Percentiles rank a stretch among this genome's conserved stretches.
phyloP scores from a whole-genome alignment of 2,329 filamentous ascomycete species.

The Colletotrichum paranaense region DNA sequence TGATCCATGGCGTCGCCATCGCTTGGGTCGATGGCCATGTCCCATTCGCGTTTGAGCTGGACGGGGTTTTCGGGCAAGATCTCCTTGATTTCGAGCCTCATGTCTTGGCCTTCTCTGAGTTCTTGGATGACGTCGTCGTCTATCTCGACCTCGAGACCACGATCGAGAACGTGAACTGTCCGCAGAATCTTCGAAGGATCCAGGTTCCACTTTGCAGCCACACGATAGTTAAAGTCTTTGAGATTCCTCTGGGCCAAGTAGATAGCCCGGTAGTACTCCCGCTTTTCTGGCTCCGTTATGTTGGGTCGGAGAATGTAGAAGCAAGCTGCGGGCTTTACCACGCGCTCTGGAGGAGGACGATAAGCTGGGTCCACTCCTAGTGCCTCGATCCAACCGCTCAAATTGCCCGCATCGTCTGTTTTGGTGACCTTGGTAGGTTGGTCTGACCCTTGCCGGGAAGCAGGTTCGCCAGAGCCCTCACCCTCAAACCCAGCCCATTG shows the following conservation, averaged over 20 bases:
- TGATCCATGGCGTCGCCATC: conserved; percentile 50
- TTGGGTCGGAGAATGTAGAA: conserved; percentile 80
- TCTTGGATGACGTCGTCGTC: conserved; percentile 91
- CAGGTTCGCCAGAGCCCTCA: conserved; percentile 60
- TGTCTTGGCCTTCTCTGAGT: conserved; percentile 90
- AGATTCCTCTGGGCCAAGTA: conserved; percentile 85
- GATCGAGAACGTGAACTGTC: conserved; percentile 77
- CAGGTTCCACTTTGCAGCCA: conserved; percentile 84
- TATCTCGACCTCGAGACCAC: conserved; percentile 84
- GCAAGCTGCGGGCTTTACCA: conserved; percentile 82
- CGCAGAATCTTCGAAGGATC: conserved; percentile 78
- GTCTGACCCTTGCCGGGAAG: conserved; percentile 59
- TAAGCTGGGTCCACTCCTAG: conserved; percentile 90
- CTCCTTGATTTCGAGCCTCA: conserved; percentile 77
- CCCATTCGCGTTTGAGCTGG: conserved; percentile 68
- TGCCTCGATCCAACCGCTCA: conserved; percentile 90
- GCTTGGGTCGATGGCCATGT: conserved; percentile 67
- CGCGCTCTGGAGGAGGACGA: conserved; percentile 78
- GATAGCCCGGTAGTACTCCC: conserved; percentile 82
- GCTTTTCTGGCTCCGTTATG: conserved; percentile 59
- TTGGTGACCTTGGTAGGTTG: conserved; percentile 64
- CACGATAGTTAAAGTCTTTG: conserved; percentile 76
- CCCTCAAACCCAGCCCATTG: conserved; percentile 71
- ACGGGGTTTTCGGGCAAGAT: conserved; percentile 45
- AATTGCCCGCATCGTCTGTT: conserved; percentile 70